Evolutionary conservation across 306 rosid species (phyloP), one percentile per base, ranked within the genome.

Genomic region (Betula pendula): DNA sequence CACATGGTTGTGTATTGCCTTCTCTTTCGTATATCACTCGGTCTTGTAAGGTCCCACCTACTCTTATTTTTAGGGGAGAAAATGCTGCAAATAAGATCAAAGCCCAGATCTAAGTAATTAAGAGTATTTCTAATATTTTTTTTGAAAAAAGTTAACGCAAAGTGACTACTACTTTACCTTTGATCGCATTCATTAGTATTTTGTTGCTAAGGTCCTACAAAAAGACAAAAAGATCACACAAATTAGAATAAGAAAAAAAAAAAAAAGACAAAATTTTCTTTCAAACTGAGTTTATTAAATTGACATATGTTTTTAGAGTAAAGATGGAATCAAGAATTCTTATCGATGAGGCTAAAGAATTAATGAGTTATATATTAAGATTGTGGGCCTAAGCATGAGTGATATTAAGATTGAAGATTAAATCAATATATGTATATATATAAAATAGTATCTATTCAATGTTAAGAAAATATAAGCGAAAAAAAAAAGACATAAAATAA

Each of bases 11-110:
- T 12, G 59, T 71, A 76, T 78, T 71, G 75, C 87, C 92, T 65
- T 77, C 80, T 52, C 92, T 95, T 1, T 84, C 94, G 79, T 95
- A 95, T 59, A 63, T 82, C 65, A 92, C 81, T 84, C 80, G 87
- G 69, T 95, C 99, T 88, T 95, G 96, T 86, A 95, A 87, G 16
- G 83, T 85, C 42, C 99, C 99, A 7, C 99, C 97, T 75, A 95
- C 77, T 84, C 97, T 92, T 42, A 95, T 76, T 82, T 95, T 92
- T 82, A 95, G 79, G 27, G 99, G 97, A 31, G 94, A 87, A 87
- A 95, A 95, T n/a, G 95, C 99, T 95, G 96, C 89, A 86, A 82
- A 5, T 38, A 83, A 75, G 70, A 84, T 79, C 53, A 80, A 65
- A 38, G 69, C 27, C 40, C 3, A 19, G 5, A 38, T 38, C 6